A percentile compares a stretch with the other conserved stretches of the same genome.
Conservation (phyloP, 345 rosid genomes). For the Conringia planisiliqua region DNA sequence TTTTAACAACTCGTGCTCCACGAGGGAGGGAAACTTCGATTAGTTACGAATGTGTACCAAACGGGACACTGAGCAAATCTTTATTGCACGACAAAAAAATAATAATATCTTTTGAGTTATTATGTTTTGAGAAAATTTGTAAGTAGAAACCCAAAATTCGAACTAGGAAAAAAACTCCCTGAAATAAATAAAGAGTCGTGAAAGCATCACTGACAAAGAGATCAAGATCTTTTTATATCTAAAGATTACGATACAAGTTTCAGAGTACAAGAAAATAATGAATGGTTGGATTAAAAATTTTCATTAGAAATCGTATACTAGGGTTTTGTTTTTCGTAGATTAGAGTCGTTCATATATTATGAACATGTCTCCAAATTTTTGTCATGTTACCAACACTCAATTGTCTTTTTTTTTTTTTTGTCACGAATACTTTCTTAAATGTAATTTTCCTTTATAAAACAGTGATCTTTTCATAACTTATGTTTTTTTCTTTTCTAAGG, state of each 20-base stretch:
- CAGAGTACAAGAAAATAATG: neutral
- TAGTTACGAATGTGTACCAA: constrained; percentile 16
- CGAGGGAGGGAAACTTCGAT: constrained; percentile 13
- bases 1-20: constrained; percentile 28
- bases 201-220: neutral
- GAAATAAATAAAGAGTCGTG: neutral
- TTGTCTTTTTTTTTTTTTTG: no score
- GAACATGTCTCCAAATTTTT: neutral
- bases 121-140: neutral
- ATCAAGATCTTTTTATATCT: neutral
- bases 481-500: neutral
- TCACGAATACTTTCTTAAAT: neutral
- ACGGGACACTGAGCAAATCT: neutral
- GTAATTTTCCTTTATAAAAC: neutral
- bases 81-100: neutral
- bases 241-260: neutral
- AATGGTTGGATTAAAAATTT: neutral
- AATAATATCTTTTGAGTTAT: neutral
- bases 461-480: neutral
- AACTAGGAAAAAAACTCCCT: neutral
- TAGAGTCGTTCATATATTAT: neutral
- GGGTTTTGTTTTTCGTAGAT: neutral
- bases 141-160: neutral
- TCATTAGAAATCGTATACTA: neutral
- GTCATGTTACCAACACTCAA: neutral